A percentile compares a stretch with the other conserved stretches of the same genome.
Evolutionary conservation across 257 asterid genomes (phyloP).

Genomic region (Solanum etuberosum): DNA sequence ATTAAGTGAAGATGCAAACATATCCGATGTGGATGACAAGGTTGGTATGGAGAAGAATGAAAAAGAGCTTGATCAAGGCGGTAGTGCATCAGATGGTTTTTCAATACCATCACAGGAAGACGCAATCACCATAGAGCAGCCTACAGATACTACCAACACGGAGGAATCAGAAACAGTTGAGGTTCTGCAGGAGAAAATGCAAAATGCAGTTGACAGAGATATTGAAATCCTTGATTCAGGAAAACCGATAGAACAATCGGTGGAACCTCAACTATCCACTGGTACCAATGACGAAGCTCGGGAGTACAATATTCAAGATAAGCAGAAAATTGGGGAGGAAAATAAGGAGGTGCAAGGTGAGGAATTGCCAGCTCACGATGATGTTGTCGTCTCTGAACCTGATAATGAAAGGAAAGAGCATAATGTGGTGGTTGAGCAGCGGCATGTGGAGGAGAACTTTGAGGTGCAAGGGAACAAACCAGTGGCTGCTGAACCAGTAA

Average conservation of each 20-base stretch:
- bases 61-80: not conserved
- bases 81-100: not conserved
- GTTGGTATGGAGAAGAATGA: not conserved
- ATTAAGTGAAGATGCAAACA: not conserved
- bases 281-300: not conserved
- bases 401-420: not conserved
- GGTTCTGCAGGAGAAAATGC: not conserved
- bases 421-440: not conserved
- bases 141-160: not conserved
- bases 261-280: not conserved
- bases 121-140: not conserved
- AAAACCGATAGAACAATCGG: not conserved
- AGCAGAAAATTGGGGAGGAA: not conserved
- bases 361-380: not conserved
- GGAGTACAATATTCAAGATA: not conserved
- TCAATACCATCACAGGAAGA: not conserved
- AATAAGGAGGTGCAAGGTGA: not conserved
- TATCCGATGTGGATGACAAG: not conserved
- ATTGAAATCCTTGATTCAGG: not conserved
- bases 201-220: not conserved
- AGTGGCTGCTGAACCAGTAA: not conserved
- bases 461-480: not conserved
- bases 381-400: not conserved
- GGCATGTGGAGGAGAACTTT: not conserved
- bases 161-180: not conserved